Conservation (phyloP, 2,329 filamentous ascomycete species). For the Nemania diffusa region DNA sequence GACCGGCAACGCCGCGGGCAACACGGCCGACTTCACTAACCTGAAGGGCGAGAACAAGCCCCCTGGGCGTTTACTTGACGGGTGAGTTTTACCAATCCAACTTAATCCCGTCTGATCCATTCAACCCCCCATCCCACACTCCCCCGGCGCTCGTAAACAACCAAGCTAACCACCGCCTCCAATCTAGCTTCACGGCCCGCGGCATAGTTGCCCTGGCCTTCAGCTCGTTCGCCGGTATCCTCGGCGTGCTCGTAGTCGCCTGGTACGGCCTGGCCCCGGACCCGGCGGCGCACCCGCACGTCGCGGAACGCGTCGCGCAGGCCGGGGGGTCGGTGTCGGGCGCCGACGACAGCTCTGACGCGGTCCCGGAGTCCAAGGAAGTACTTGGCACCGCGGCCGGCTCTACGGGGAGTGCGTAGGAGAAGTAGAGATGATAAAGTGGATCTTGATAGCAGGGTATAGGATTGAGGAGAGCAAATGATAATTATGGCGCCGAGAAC, state of each 20-base stretch:
- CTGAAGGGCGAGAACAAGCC: constrained; percentile 68
- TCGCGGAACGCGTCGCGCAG: constrained; percentile 13
- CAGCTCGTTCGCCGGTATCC: constrained; percentile 72
- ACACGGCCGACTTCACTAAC: constrained; percentile 71
- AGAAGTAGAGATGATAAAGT: too few species aligned
- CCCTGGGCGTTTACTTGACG: constrained; percentile 68
- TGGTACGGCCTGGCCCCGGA: constrained; percentile 69
- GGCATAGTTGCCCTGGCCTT: constrained; percentile 82
- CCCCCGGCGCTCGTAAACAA: too few species aligned
- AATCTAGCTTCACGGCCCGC: constrained; percentile 69
- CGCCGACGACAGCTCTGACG: constrained; percentile 28
- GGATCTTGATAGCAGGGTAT: background rate
- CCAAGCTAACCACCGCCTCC: background rate
- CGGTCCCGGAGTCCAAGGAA: constrained; percentile 22
- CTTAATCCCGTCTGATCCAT: background rate
- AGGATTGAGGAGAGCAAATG: background rate
- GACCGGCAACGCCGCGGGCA: constrained; percentile 79
- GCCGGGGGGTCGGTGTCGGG: background rate
- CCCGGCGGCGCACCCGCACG: constrained; percentile 26
- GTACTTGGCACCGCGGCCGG: background rate
- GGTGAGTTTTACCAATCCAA: constrained; percentile 55
- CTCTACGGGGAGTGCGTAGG: background rate
- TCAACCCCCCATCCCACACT: constrained; percentile 8
- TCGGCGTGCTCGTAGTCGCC: constrained; percentile 73
- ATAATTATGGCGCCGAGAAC: background rate